phyloP scores from a whole-genome alignment of 495 filamentous ascomycete species.

The Copromyces sp. region DNA sequence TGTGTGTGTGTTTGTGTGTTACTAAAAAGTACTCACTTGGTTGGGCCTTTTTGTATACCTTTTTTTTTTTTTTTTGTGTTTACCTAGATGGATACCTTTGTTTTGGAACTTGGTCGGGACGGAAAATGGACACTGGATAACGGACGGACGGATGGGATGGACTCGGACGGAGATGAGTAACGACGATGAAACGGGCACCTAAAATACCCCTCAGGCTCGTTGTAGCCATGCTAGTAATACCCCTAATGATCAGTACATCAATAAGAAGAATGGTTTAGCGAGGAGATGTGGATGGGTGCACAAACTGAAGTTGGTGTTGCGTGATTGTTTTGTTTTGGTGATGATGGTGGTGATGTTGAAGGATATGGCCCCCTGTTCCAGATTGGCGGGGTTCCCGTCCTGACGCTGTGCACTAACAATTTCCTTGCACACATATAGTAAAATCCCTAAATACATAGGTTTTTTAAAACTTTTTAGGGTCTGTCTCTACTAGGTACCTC shows the following conservation, averaged over 20 bases:
- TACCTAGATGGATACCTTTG: background rate
- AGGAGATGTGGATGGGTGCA: background rate
- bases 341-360: background rate
- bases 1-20: background rate
- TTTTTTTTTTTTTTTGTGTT: background rate
- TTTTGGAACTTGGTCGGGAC: background rate
- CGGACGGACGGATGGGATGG: background rate
- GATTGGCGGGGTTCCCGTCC: background rate
- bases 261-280: background rate
- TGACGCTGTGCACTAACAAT: too few species aligned
- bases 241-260: background rate
- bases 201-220: background rate
- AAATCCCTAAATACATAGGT: too few species aligned
- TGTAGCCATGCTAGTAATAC: background rate
- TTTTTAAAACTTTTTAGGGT: too few species aligned
- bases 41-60: background rate
- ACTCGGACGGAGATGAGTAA: background rate
- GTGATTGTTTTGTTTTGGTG: background rate
- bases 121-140: background rate
- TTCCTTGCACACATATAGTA: too few species aligned
- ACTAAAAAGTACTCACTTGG: background rate
- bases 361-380: too few species aligned
- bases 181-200: background rate
- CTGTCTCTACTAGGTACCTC: too few species aligned
- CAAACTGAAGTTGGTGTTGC: background rate